phyloP scores from a whole-genome alignment of 176 grass and related monocot species.

The Ensete ventricosum region DNA sequence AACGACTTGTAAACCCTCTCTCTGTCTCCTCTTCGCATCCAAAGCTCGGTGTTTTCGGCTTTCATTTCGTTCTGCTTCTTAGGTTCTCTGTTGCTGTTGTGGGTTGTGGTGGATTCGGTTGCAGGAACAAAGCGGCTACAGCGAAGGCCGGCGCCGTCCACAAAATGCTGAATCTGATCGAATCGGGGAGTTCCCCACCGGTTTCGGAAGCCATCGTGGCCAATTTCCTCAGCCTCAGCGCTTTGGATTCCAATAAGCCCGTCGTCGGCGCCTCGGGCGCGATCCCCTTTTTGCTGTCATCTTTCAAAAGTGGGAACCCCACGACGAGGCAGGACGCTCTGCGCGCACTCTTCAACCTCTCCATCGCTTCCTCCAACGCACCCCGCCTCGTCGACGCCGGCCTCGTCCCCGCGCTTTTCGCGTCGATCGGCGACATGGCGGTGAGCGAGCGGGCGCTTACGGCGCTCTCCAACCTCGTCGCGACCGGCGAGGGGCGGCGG shows the following conservation, averaged over 20 bases:
- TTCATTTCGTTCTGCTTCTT: neutral
- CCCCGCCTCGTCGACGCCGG: conserved; percentile 47
- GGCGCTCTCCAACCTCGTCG: conserved; percentile 63
- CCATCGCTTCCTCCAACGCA: conserved; percentile 46
- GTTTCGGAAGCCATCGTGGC: conserved; percentile 53
- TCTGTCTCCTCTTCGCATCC: neutral
- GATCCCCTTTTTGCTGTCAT: conserved; percentile 37
- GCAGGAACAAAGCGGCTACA: conserved; percentile 73
- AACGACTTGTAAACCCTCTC: conserved; percentile 55
- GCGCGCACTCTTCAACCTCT: conserved; percentile 83
- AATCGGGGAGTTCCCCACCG: neutral
- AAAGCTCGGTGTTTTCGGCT: neutral
- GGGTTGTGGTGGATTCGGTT: neutral
- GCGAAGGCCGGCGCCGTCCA: conserved; percentile 74
- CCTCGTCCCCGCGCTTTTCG: conserved; percentile 35
- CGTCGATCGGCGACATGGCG: conserved; percentile 29
- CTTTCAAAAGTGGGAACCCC: conserved; percentile 28
- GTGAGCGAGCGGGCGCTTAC: conserved; percentile 55
- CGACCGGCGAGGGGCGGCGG: conserved; percentile 47
- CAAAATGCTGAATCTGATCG: conserved; percentile 66
- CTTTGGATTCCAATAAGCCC: conserved; percentile 69
- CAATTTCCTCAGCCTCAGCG: conserved; percentile 89
- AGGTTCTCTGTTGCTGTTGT: neutral
- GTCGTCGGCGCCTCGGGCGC: conserved; percentile 69
- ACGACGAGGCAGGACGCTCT: conserved; percentile 55